Conservation (phyloP, 768 basidiomycete genomes). For the Clitopilus hobsonii region DNA sequence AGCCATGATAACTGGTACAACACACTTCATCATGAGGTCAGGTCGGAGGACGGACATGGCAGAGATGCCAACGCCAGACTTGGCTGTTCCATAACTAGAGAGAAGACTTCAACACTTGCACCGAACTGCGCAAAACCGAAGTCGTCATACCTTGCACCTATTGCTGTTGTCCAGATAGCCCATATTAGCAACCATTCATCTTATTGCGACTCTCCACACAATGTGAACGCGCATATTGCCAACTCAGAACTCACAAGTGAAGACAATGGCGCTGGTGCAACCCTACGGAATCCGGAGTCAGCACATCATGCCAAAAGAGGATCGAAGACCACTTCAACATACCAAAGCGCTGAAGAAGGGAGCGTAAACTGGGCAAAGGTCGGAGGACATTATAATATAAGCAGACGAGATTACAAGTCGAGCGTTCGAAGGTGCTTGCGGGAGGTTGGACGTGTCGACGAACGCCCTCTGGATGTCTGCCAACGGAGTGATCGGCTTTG, state of each 20-base stretch:
- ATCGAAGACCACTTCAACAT: slow-evolving; percentile 20
- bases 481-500: slow-evolving; percentile 3
- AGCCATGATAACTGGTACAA: slow-evolving; percentile 98
- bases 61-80: slow-evolving; percentile 96
- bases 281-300: slow-evolving; percentile 47
- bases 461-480: slow-evolving; percentile 2
- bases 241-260: slow-evolving; percentile 73
- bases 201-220: neutral
- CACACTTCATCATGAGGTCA: slow-evolving; percentile 97
- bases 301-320: neutral
- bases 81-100: slow-evolving; percentile 93
- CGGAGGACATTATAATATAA: slow-evolving; percentile 48
- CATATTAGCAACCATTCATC: slow-evolving; percentile 5
- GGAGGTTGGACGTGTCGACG: slow-evolving; percentile 3
- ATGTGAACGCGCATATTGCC: neutral
- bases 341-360: slow-evolving; percentile 99
- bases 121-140: slow-evolving; percentile 5
- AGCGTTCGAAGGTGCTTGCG: slow-evolving; percentile 9
- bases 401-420: slow-evolving; percentile 8
- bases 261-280: slow-evolving; percentile 94
- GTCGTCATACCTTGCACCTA: slow-evolving; percentile 72
- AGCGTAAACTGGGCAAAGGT: slow-evolving; percentile 90
- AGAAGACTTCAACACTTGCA: slow-evolving; percentile 10
- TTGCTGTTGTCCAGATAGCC: slow-evolving; percentile 44
- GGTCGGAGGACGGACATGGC: slow-evolving; percentile 98